A percentile compares a stretch with the other conserved stretches of the same genome.
Evolutionary conservation across 1,284 basidiomycete genomes (phyloP).

Genomic region (Fomitopsis pinicola): DNA sequence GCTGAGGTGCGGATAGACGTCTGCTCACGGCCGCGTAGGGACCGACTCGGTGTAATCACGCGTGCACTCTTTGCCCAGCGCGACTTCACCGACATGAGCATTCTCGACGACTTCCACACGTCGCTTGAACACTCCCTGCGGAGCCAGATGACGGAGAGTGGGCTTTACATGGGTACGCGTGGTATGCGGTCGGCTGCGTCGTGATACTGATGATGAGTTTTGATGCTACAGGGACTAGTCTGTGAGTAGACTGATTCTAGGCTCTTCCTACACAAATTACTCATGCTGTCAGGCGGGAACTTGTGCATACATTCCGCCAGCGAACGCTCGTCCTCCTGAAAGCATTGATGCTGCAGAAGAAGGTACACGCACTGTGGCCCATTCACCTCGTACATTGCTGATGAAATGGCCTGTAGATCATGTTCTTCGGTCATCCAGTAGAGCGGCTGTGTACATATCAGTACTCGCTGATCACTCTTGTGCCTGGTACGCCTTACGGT

Average conservation of each 20-base stretch:
- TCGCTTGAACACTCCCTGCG: constrained; percentile 68
- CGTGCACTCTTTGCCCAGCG: constrained; percentile 86
- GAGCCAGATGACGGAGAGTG: constrained; percentile 73
- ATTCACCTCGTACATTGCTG: background rate
- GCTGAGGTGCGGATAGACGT: background rate
- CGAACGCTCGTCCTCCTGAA: constrained; percentile 94
- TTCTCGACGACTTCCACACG: constrained; percentile 79
- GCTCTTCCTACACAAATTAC: background rate
- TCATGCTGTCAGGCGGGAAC: constrained; percentile 58
- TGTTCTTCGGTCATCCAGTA: constrained; percentile 97
- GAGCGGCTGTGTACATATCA: constrained; percentile 97
- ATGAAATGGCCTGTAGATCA: constrained; percentile 52
- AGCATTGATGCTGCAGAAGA: constrained; percentile 88
- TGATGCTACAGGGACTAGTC: constrained; percentile 63
- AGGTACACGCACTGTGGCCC: constrained; percentile 41
- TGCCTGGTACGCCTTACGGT: constrained; percentile 52
- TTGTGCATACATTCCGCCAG: constrained; percentile 93
- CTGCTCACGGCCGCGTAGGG: constrained; percentile 37
- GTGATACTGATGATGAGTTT: background rate
- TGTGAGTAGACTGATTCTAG: constrained; percentile 44
- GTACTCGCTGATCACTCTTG: constrained; percentile 86
- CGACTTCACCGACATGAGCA: constrained; percentile 81
- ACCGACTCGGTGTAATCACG: constrained; percentile 96
- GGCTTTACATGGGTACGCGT: constrained; percentile 78
- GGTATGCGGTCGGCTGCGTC: constrained; percentile 1